Evolutionary conservation across 192 early-diverging fungal species (phyloP).

Genomic region (Coemansia sp.): DNA sequence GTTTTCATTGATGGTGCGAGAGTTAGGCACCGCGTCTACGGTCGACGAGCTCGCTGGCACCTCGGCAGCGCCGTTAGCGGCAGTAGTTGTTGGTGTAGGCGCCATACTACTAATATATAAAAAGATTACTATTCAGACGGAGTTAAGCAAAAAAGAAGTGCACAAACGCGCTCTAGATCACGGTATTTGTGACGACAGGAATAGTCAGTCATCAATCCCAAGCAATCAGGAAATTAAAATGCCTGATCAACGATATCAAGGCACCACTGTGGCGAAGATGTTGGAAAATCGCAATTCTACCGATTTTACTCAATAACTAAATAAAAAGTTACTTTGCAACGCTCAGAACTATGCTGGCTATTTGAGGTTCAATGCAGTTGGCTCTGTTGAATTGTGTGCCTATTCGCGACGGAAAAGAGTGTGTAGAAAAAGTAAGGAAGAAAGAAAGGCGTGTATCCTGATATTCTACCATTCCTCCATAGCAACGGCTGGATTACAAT

Average conservation of each 20-base stretch:
- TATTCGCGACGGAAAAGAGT: too few species aligned
- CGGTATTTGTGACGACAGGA: neutral
- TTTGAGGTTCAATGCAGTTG: too few species aligned
- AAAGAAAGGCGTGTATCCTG: too few species aligned
- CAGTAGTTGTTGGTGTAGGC: neutral
- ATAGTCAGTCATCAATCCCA: neutral
- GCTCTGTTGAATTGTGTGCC: too few species aligned
- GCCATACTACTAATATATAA: neutral
- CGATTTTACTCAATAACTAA: too few species aligned
- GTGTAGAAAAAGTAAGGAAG: too few species aligned
- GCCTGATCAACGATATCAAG: neutral
- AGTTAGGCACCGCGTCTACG: conserved; percentile 38
- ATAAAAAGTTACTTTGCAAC: too few species aligned
- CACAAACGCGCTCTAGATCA: neutral
- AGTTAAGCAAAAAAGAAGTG: neutral
- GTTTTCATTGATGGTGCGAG: conserved; percentile 54
- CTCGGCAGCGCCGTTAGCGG: neutral
- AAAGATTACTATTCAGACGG: neutral
- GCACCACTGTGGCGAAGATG: too few species aligned
- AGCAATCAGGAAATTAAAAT: neutral
- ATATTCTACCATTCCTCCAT: too few species aligned
- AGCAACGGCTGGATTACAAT: too few species aligned
- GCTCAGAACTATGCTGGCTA: too few species aligned
- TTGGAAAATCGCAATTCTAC: too few species aligned
- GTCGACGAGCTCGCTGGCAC: neutral